Conservation (phyloP, 148 eudicot species). For the Heliamphora exappendiculata region DNA sequence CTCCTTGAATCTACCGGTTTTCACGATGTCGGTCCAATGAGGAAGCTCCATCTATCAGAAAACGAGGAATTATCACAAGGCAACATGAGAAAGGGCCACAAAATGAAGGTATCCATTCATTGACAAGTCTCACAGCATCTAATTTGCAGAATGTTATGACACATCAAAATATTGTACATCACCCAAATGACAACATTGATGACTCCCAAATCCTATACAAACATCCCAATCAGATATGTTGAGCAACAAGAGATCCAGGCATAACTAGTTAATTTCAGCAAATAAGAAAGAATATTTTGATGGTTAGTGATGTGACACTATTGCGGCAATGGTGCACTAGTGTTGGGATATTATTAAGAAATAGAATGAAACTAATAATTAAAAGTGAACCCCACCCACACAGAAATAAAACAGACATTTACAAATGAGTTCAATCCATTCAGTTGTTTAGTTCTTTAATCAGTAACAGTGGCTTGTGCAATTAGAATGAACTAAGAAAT, state of each 20-base stretch:
- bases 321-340: neutral
- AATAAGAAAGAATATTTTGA: neutral
- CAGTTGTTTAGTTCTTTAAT: neutral
- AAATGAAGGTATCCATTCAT: neutral
- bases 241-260: neutral
- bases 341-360: neutral
- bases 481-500: neutral
- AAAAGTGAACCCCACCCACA: neutral
- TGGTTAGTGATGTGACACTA: neutral
- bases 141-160: neutral
- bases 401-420: neutral
- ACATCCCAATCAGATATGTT: neutral
- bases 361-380: neutral
- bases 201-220: neutral
- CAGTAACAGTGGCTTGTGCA: neutral
- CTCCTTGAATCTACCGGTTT: slow-evolving; percentile 30
- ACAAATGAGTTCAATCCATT: neutral
- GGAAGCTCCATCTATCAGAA: slow-evolving; percentile 37
- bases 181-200: neutral
- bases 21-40: slow-evolving; percentile 28
- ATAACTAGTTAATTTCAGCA: neutral
- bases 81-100: neutral
- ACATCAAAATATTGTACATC: neutral
- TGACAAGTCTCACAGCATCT: too few relatives aligned
- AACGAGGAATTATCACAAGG: neutral